phyloP scores from a whole-genome alignment of 2,329 filamentous ascomycete genomes.

The Alternaria infectoria region DNA sequence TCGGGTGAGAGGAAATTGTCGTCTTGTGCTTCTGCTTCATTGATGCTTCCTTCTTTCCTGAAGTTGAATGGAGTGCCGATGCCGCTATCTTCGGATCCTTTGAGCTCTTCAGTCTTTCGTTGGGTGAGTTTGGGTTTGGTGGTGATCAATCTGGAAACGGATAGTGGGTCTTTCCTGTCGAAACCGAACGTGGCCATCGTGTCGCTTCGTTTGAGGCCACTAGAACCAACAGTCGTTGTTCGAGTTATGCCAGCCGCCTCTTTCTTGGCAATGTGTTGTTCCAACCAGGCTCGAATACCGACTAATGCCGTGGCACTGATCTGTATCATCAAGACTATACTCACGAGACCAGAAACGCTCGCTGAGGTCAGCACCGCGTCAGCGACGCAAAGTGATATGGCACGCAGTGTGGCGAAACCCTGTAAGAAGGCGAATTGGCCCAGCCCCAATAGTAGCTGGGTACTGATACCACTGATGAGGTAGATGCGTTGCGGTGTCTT shows the following conservation, averaged over 20 bases:
- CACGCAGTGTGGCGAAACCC: conserved; percentile 30
- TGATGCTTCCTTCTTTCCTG: conserved; percentile 24
- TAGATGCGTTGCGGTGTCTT: conserved; percentile 34
- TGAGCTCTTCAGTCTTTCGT: conserved; percentile 22
- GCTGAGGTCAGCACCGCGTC: conserved; percentile 33
- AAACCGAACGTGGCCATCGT: conserved; percentile 29
- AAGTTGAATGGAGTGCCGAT: conserved; percentile 33
- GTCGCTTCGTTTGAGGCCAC: conserved; percentile 5
- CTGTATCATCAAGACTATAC: conserved; percentile 27
- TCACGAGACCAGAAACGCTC: conserved; percentile 19
- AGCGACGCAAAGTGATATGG: conserved; percentile 34
- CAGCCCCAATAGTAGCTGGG: conserved; percentile 24
- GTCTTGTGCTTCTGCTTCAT: neutral
- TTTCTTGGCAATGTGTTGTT: conserved; percentile 32
- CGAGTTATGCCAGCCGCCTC: conserved; percentile 2
- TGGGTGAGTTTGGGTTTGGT: conserved; percentile 5
- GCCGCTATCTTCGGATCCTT: conserved; percentile 25
- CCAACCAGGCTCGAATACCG: conserved; percentile 31
- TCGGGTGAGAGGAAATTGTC: neutral
- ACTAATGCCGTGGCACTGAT: conserved; percentile 28
- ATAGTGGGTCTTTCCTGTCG: conserved; percentile 13
- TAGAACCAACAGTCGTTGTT: neutral
- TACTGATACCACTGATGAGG: conserved; percentile 25
- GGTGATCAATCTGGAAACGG: conserved; percentile 3
- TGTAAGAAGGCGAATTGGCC: conserved; percentile 28